phyloP scores from a whole-genome alignment of 2,329 filamentous ascomycete genomes.

The Microsporum audouinii region DNA sequence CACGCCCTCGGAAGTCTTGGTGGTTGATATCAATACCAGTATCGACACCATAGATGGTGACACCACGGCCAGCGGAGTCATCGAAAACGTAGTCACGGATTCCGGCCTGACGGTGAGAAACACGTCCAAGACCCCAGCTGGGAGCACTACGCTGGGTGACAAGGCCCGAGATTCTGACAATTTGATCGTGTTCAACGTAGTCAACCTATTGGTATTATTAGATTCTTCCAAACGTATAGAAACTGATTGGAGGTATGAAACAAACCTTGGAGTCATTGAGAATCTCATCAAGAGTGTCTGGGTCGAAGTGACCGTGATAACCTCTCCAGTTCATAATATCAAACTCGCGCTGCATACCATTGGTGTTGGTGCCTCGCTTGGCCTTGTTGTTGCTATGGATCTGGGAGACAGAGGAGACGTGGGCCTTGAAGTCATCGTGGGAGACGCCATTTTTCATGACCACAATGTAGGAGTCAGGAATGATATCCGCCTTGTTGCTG shows the following conservation, averaged over 20 bases:
- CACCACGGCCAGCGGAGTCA: constrained; percentile 25
- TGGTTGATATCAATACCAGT: constrained; percentile 30
- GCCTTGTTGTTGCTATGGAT: constrained; percentile 4
- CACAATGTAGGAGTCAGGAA: constrained; percentile 13
- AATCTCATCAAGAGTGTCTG: constrained; percentile 11
- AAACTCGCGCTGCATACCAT: constrained; percentile 8
- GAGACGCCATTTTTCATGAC: constrained; percentile 14
- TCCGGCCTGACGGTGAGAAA: constrained; percentile 20
- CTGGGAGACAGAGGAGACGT: constrained; percentile 9
- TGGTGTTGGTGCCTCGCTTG: constrained; percentile 4
- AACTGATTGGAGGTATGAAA: background rate
- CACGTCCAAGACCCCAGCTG: constrained; percentile 26
- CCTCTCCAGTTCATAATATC: constrained; percentile 10
- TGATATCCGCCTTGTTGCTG: constrained; percentile 6
- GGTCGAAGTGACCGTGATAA: constrained; percentile 11
- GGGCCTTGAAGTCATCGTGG: constrained; percentile 9
- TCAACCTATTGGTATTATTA: constrained; percentile 9
- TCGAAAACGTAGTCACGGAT: constrained; percentile 28
- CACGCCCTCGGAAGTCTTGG: constrained; percentile 28
- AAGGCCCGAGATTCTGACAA: constrained; percentile 3
- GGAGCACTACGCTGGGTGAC: background rate
- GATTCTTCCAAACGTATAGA: background rate
- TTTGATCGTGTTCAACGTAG: constrained; percentile 13
- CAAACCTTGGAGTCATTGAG: constrained; percentile 9
- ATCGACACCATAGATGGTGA: constrained; percentile 30